These are phyloP conservation scores for Sporothrix dimorphospora DNA, from an alignment of 2,329 filamentous ascomycete species.

Conservation along the genomic window DNA sequence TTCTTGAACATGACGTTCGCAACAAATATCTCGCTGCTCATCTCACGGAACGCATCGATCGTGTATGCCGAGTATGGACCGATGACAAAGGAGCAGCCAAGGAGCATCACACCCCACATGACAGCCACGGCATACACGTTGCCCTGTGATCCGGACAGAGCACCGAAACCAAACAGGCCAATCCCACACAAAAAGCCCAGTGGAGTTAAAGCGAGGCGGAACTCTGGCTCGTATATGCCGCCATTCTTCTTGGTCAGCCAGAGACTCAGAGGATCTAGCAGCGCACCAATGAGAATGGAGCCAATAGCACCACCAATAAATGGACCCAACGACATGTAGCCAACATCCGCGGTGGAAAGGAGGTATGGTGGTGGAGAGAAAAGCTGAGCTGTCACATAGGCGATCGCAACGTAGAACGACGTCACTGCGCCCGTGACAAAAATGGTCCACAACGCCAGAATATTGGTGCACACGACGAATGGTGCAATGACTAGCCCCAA, in stretches of 20 bases:
- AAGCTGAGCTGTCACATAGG: background rate
- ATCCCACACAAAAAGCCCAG: background rate
- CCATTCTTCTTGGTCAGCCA: conserved; percentile 13
- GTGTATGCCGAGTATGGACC: background rate
- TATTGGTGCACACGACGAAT: background rate
- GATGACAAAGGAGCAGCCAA: conserved; percentile 2
- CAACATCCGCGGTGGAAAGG: background rate
- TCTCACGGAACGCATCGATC: conserved; percentile 1
- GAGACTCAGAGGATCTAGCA: background rate
- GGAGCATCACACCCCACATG: conserved; percentile 19
- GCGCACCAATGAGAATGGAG: background rate
- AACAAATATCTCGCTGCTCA: conserved; percentile 3
- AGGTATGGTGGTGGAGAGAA: background rate
- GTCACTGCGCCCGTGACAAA: conserved; percentile 8
- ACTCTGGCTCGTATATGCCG: conserved; percentile 2
- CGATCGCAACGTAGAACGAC: background rate
- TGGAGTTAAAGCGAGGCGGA: background rate
- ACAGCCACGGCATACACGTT: conserved; percentile 3
- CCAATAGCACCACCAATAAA: background rate
- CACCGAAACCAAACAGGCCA: conserved; percentile 5
- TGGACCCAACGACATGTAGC: background rate
- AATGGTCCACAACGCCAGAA: background rate
- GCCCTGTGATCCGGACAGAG: background rate
- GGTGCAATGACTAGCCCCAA: background rate
- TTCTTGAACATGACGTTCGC: conserved; percentile 19